Evolutionary conservation across 176 grass and related monocot species (phyloP).

Genomic region (Avena atlantica): DNA sequence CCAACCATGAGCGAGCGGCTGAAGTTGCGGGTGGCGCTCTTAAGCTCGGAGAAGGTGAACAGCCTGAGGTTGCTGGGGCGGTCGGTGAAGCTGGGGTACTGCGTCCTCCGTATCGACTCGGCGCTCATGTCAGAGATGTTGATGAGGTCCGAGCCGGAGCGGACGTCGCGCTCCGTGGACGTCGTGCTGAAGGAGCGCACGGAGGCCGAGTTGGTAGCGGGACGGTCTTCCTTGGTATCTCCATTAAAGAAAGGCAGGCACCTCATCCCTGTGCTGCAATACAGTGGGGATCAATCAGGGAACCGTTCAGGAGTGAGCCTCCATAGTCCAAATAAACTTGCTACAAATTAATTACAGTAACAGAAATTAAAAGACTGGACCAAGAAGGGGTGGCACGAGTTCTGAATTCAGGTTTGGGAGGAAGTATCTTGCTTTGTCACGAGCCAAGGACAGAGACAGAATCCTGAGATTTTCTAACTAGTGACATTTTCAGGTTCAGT

Average conservation of each 20-base stretch:
- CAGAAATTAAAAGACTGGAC: background rate
- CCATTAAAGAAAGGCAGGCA: constrained; percentile 74
- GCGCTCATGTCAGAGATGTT: constrained; percentile 62
- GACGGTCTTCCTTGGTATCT: constrained; percentile 38
- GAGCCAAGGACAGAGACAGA: background rate
- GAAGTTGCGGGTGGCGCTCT: constrained; percentile 82
- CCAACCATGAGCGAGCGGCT: constrained; percentile 90
- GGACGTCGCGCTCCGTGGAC: constrained; percentile 70
- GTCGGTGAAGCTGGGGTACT: constrained; percentile 90
- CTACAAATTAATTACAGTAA: background rate
- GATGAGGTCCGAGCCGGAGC: constrained; percentile 77
- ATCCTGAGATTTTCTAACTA: background rate
- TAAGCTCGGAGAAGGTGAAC: constrained; percentile 89
- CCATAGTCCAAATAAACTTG: background rate
- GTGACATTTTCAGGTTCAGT: too few relatives aligned
- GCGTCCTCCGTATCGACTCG: constrained; percentile 62
- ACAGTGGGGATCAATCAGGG: background rate
- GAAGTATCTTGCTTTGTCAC: background rate
- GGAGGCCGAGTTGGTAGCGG: constrained; percentile 54
- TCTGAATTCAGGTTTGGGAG: background rate
- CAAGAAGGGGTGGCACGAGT: background rate
- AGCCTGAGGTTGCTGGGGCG: constrained; percentile 73
- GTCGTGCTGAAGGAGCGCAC: constrained; percentile 72
- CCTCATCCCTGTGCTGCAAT: constrained; percentile 8
- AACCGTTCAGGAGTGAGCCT: background rate